Base-by-base conservation (phyloP, 352 stramenopile species). In the Thraustochytrium sp. region DNA sequence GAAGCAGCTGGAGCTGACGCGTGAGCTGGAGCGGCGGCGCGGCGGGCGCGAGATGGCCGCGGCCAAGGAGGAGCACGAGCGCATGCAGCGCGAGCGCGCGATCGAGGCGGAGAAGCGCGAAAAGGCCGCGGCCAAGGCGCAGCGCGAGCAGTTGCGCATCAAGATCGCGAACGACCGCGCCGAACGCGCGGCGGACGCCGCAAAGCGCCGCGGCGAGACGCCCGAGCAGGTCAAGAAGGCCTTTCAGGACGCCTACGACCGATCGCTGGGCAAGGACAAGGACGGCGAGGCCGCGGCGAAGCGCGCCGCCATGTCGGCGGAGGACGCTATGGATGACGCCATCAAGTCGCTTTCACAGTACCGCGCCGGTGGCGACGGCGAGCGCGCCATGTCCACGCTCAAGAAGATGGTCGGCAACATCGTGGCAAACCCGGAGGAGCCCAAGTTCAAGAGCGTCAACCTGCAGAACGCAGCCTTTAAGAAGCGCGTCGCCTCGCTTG, bases 131-230 rank as follows among this genome's bases (percentile, higher is more conserved):
- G 90, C 89, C 82, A 95, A 95, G 86, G 86, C 88, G 9, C 92
- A 97, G 86, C 91, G 93, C 48, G 93, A 96, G 76, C 91, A 92
- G 8, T 85, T 97, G 26, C 92, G 91, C 61, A 89, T 89, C 76
- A 91, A 97, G 86, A 87, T 97, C 21, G 93, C 95, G 68, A 90
- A 94, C 85, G 93, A 97, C 86, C 97, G 97, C 88, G 89, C 92
- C 4, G 92, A 96, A 75, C 90, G 92, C 49, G 91, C 92, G 26
- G 91, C 92, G 36, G 68, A 80, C 23, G 68, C 68, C 37, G 68
- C 68, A 29, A 16, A 31, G 23, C 90, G 91, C 48, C 89, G 90
- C 31, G 93, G 93, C 1, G 91, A 94, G 56, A 87, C 96, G 11
- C 90, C 88, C n/a, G 90, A 90, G 5, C 84, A 86, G 44, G 75